phyloP scores from a whole-genome alignment of 202 grass and related monocot genomes.

The Panicum hallii region DNA sequence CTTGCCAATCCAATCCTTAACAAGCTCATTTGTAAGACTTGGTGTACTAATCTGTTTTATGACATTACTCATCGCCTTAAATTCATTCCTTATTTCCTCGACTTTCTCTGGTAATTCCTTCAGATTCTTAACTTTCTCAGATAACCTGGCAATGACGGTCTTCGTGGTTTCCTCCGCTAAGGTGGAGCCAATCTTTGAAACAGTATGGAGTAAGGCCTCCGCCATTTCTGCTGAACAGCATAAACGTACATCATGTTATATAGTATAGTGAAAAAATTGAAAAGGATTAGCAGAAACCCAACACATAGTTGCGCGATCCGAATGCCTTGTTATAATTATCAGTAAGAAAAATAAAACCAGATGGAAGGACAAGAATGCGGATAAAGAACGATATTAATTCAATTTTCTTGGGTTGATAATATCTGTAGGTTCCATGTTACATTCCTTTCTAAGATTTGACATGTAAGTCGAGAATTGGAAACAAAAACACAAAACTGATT shows the following conservation, averaged over 20 bases:
- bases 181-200: constrained; percentile 4
- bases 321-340: not conserved
- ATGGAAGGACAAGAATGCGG: not conserved
- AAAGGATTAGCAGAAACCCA: not conserved
- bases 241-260: not conserved
- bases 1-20: constrained; percentile 41
- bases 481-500: too few relatives aligned
- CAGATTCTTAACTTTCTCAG: not conserved
- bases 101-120: not conserved
- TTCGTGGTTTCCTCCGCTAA: constrained; percentile 1
- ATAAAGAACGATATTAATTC: too few relatives aligned
- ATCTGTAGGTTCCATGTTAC: too few relatives aligned
- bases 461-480: too few relatives aligned
- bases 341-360: not conserved
- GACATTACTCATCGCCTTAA: not conserved
- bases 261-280: too few relatives aligned
- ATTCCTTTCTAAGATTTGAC: too few relatives aligned
- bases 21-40: not conserved
- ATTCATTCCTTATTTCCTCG: not conserved
- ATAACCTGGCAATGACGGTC: not conserved
- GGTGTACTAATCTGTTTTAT: not conserved
- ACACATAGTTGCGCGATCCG: not conserved
- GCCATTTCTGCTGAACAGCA: not conserved
- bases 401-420: too few relatives aligned
- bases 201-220: not conserved